Evolutionary conservation across 148 eudicot genomes (phyloP), one percentile per base, ranked within the genome.

Genomic region (Bassia scoparia): DNA sequence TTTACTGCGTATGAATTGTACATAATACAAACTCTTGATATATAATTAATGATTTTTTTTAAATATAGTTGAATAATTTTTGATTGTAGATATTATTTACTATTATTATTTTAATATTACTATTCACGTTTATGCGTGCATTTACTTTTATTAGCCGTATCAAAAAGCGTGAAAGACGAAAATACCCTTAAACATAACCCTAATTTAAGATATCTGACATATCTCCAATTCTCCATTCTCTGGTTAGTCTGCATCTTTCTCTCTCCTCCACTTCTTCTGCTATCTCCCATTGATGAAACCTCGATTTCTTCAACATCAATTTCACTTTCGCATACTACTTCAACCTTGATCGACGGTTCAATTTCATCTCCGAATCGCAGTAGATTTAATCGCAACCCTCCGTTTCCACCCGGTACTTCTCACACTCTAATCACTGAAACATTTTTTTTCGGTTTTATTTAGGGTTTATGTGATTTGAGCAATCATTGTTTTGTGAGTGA

Each of bases 141-240:
- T n/a, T n/a, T n/a, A n/a, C n/a, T n/a, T n/a, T n/a, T n/a, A n/a
- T n/a, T n/a, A n/a, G n/a, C n/a, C n/a, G n/a, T 14, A 41, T 2
- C 43, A 37, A 16, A 10, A 46, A 46, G 18, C 23, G 7, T 7
- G 56, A 70, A 69, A 41, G 79, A 76, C 79, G 5, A 76, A 15
- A 29, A 35, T 70, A 70, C 74, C 79, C 74, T n/a, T 35, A 50
- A 27, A 2, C 7, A 62, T 14, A 61, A 68, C 79, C 79, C 74
- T 76, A 76, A 76, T 70, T 69, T 69, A 76, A 68, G 73, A 59
- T 60, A 46, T 34, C 29, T 41, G 46, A 41, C 46, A 41, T 14
- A 41, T 7, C 46, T 58, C 61, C n/a, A n/a, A 38, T 37, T 61
- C 46, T 60, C 24, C n/a, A n/a, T n/a, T 26, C 50, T 3, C 35